phyloP scores from a whole-genome alignment of 257 asterid species.

The Lycium ferocissimum region DNA sequence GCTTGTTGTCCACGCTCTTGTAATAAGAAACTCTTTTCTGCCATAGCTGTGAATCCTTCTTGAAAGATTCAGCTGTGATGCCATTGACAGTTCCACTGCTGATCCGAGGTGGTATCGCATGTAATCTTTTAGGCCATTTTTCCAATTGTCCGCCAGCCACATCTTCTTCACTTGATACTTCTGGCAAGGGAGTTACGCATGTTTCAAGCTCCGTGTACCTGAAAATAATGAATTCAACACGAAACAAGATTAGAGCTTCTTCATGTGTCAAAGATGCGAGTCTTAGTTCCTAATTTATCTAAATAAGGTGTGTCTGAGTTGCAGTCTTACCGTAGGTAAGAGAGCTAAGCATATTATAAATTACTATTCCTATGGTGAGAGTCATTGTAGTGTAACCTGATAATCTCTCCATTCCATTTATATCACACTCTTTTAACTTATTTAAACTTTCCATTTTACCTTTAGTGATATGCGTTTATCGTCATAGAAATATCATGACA shows the following conservation, averaged over 20 bases:
- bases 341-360: too few species aligned
- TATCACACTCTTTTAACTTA: not conserved
- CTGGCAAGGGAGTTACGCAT: constrained; percentile 76
- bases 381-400: too few species aligned
- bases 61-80: constrained; percentile 48
- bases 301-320: too few species aligned
- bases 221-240: not conserved
- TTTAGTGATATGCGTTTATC: too few species aligned
- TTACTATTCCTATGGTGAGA: too few species aligned
- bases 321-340: too few species aligned
- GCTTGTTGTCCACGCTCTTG: constrained; percentile 61
- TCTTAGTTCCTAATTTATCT: too few species aligned
- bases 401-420: not conserved
- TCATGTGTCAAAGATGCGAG: too few species aligned
- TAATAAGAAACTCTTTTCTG: constrained; percentile 68
- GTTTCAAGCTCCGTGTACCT: constrained; percentile 79
- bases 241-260: not conserved
- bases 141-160: constrained; percentile 67
- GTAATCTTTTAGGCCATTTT: constrained; percentile 73
- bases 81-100: constrained; percentile 59
- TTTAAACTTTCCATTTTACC: too few species aligned
- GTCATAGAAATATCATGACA: too few species aligned
- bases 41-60: constrained; percentile 65
- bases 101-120: constrained; percentile 70
- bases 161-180: constrained; percentile 53